Evolutionary conservation across 2,329 filamentous ascomycete species (phyloP).

Genomic region (Penicillium sp.): DNA sequence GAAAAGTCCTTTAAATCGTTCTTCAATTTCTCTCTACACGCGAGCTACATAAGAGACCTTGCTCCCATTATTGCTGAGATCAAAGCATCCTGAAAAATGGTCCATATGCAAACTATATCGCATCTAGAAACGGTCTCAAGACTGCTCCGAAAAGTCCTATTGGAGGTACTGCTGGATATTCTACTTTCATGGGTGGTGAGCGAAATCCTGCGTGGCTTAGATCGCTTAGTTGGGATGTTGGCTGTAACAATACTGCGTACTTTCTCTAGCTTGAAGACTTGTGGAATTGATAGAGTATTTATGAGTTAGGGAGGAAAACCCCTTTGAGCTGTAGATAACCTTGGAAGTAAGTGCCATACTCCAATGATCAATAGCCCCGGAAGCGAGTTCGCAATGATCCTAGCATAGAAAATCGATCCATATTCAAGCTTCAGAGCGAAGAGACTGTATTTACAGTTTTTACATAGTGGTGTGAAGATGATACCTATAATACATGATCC

Average conservation of each 20-base stretch:
- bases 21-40: too few relatives aligned
- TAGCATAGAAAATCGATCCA: neutral
- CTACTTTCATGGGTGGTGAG: neutral
- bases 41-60: too few relatives aligned
- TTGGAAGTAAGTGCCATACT: too few relatives aligned
- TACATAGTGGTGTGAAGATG: constrained; percentile 15
- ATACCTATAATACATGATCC: constrained; percentile 20
- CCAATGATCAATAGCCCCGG: neutral
- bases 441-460: constrained; percentile 24
- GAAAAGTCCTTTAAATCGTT: too few relatives aligned
- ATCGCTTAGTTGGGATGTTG: neutral
- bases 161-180: neutral
- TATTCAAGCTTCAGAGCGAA: constrained; percentile 22
- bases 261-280: neutral
- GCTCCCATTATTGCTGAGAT: too few relatives aligned
- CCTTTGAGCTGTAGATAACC: too few relatives aligned
- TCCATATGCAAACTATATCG: neutral
- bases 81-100: neutral
- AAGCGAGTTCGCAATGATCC: neutral
- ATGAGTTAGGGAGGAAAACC: too few relatives aligned
- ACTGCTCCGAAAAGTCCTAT: neutral
- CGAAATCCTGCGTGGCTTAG: neutral
- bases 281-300: too few relatives aligned
- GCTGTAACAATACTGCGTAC: neutral
- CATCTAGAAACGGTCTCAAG: neutral